Evolutionary conservation across 75 land plant genomes (phyloP).

Genomic region (Cupressus sempervirens): DNA sequence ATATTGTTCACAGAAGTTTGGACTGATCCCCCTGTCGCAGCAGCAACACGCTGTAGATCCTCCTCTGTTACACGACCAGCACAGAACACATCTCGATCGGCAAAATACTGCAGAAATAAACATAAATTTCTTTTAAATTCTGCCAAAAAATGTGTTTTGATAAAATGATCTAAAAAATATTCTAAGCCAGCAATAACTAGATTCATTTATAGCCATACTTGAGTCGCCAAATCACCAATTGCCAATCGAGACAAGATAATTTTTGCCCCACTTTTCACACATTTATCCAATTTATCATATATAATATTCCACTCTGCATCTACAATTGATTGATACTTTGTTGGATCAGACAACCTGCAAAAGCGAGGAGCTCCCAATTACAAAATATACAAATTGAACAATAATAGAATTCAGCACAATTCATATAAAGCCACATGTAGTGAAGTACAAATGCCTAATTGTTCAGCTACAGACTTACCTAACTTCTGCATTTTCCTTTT

Average conservation of each 20-base stretch:
- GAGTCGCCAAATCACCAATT: conserved; percentile 95
- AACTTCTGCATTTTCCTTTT: conserved; percentile 98
- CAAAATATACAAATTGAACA: neutral
- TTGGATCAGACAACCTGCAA: conserved; percentile 83
- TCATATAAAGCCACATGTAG: neutral
- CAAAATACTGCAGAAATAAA: conserved; percentile 76
- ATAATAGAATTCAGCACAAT: neutral
- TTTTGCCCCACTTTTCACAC: conserved; percentile 92
- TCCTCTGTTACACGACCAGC: conserved; percentile 99
- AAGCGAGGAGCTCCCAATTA: neutral
- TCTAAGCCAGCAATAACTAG: neutral
- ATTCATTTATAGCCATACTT: conserved; percentile 37
- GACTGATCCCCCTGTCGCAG: conserved; percentile 94
- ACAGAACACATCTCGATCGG: conserved; percentile 95
- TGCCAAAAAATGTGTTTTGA: neutral
- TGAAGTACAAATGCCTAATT: neutral
- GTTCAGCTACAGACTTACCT: conserved; percentile 41
- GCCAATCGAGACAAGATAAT: conserved; percentile 90
- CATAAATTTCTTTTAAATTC: conserved; percentile 9
- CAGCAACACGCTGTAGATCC: conserved; percentile 90
- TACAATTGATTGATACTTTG: conserved; percentile 94
- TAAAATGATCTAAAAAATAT: neutral
- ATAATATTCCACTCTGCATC: conserved; percentile 99
- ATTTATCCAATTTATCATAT: conserved; percentile 96
- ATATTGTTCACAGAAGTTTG: conserved; percentile 94